Conservation (phyloP, 2,329 filamentous ascomycete species). For the Exophiala xenobiotica region DNA sequence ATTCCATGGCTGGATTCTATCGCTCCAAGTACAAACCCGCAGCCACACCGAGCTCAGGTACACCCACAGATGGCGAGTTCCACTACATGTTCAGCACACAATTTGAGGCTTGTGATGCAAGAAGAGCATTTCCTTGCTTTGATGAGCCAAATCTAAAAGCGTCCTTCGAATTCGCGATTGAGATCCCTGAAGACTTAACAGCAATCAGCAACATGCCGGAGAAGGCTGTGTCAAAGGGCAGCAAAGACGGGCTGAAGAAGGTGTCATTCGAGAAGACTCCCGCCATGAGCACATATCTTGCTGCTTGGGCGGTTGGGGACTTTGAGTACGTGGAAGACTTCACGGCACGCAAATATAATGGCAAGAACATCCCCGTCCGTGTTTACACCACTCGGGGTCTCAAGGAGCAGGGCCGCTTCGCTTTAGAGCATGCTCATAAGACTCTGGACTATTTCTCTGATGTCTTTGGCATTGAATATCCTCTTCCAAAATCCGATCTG, state of each 20-base stretch:
- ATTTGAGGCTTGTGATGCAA: slow-evolving; percentile 94
- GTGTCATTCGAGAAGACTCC: slow-evolving; percentile 82
- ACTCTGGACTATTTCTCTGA: slow-evolving; percentile 97
- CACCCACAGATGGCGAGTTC: slow-evolving; percentile 65
- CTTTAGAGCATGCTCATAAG: slow-evolving; percentile 85
- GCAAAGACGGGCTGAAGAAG: slow-evolving; percentile 61
- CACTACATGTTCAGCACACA: slow-evolving; percentile 87
- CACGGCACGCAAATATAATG: slow-evolving; percentile 86
- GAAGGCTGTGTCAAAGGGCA: slow-evolving; percentile 68
- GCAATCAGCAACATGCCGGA: slow-evolving; percentile 96
- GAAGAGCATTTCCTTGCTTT: slow-evolving; percentile 94
- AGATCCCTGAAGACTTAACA: slow-evolving; percentile 82
- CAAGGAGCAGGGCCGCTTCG: slow-evolving; percentile 86
- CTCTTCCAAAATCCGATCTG: slow-evolving; percentile 86
- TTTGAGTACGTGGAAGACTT: slow-evolving; percentile 95
- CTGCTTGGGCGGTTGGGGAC: slow-evolving; percentile 93
- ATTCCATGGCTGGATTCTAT: slow-evolving; percentile 90
- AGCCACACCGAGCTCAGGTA: slow-evolving; percentile 68
- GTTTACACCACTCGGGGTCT: slow-evolving; percentile 96
- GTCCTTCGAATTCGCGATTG: slow-evolving; percentile 89
- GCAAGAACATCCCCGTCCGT: slow-evolving; percentile 84
- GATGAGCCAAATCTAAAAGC: slow-evolving; percentile 97
- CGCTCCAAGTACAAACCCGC: slow-evolving; percentile 88
- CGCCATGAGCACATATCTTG: slow-evolving; percentile 84
- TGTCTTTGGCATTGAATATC: slow-evolving; percentile 88